phyloP scores from a whole-genome alignment of 306 rosid genomes.

The Arachis stenosperma region DNA sequence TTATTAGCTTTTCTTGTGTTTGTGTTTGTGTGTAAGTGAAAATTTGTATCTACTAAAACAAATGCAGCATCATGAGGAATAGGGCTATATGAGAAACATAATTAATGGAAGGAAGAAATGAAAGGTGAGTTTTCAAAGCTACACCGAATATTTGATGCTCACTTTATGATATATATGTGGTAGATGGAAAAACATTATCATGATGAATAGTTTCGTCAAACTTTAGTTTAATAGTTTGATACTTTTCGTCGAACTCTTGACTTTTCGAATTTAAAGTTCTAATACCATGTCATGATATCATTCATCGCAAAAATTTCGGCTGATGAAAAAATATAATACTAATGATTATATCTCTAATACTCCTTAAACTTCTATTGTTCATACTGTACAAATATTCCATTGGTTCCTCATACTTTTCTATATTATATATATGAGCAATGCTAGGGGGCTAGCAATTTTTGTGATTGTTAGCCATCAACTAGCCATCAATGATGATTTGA shows the following conservation, averaged over 20 bases:
- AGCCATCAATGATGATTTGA: too few species aligned
- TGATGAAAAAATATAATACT: too few species aligned
- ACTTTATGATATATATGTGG: slow-evolving; percentile 40
- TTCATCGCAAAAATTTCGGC: too few species aligned
- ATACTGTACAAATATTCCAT: too few species aligned
- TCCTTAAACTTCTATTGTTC: too few species aligned
- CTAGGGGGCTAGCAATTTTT: too few species aligned
- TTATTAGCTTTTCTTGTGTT: slow-evolving; percentile 1
- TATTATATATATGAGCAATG: too few species aligned
- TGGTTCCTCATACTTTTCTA: too few species aligned
- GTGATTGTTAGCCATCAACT: too few species aligned
- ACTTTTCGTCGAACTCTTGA: background rate
- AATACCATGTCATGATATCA: too few species aligned
- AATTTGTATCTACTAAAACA: slow-evolving; percentile 12
- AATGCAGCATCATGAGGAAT: slow-evolving; percentile 27
- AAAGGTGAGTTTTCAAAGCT: slow-evolving; percentile 34
- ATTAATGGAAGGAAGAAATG: slow-evolving; percentile 18
- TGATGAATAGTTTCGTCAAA: slow-evolving; percentile 37
- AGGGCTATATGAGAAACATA: background rate
- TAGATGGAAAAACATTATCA: slow-evolving; percentile 49
- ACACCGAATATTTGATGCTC: slow-evolving; percentile 32
- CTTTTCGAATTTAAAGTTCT: too few species aligned
- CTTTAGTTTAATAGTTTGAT: slow-evolving; percentile 28
- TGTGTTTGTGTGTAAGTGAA: slow-evolving; percentile 17
- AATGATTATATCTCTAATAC: too few species aligned